These are phyloP conservation scores for Pulchroboletus neoregius DNA, from an alignment of 1,284 basidiomycete species.

Conservation along the genomic window DNA sequence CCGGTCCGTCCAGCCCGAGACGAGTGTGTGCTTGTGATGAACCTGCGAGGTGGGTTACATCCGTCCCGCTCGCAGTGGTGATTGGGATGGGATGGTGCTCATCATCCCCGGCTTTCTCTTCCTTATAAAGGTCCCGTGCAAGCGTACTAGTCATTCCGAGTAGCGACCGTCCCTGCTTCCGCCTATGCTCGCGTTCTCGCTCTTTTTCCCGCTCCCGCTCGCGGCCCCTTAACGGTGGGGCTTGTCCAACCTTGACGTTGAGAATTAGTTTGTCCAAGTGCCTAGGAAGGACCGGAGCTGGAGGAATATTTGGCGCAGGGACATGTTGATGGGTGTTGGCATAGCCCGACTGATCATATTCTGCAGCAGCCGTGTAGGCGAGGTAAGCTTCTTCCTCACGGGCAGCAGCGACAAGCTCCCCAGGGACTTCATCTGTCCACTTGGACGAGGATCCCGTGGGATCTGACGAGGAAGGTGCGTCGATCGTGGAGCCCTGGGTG, in stretches of 20 bases:
- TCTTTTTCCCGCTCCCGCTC: constrained; percentile 34
- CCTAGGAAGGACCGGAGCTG: constrained; percentile 82
- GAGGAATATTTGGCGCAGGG: constrained; percentile 72
- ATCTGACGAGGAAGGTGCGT: constrained; percentile 24
- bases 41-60: constrained; percentile 31
- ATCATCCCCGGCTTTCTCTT: constrained; percentile 23
- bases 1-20: constrained; percentile 37
- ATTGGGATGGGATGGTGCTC: constrained; percentile 32
- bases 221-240: constrained; percentile 31
- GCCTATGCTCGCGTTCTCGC: constrained; percentile 31
- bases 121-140: constrained; percentile 28
- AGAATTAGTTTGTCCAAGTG: constrained; percentile 94
- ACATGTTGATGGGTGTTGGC: constrained; percentile 31
- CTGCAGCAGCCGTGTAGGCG: constrained; percentile 38
- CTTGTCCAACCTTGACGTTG: constrained; percentile 53
- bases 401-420: constrained; percentile 74
- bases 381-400: constrained; percentile 79
- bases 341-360: constrained; percentile 30
- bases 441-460: constrained; percentile 34
- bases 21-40: constrained; percentile 22
- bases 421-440: constrained; percentile 79
- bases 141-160: constrained; percentile 30
- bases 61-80: constrained; percentile 36
- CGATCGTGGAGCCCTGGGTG: constrained; percentile 30
- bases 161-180: constrained; percentile 32